These are phyloP conservation scores for Nidula microcarpa DNA, from an alignment of 768 basidiomycete genomes.

Conservation along the genomic window DNA sequence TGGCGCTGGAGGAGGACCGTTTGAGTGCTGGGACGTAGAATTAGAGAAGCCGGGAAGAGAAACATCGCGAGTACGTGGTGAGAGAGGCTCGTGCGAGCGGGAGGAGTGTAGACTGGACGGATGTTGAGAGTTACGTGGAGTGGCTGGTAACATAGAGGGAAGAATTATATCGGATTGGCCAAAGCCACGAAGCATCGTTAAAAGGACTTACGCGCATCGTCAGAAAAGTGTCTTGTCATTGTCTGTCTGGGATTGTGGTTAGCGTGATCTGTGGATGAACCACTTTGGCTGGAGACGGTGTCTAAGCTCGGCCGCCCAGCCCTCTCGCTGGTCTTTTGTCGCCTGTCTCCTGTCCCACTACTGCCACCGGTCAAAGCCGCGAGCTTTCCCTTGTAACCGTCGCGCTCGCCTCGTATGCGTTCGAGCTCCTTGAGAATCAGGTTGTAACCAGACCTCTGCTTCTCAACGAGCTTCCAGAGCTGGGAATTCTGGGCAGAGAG, in stretches of 20 bases:
- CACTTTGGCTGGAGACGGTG: constrained; percentile 12
- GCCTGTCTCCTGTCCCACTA: constrained; percentile 18
- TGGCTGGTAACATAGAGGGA: constrained; percentile 17
- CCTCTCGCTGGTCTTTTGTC: constrained; percentile 22
- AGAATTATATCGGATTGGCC: constrained; percentile 1
- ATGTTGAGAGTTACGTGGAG: constrained; percentile 20
- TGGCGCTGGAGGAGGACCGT: constrained; percentile 13
- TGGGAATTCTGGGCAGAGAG: constrained; percentile 83
- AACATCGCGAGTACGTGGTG: constrained; percentile 17
- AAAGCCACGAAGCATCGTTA: constrained; percentile 3
- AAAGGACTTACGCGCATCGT: constrained; percentile 31
- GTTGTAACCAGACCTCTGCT: constrained; percentile 79
- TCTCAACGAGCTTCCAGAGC: constrained; percentile 94
- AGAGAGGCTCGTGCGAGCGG: constrained; percentile 38
- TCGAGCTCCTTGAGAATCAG: constrained; percentile 84
- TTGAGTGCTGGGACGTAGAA: constrained; percentile 8
- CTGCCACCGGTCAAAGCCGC: constrained; percentile 18
- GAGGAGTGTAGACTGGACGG: constrained; percentile 29
- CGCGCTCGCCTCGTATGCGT: constrained; percentile 77
- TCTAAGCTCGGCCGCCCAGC: constrained; percentile 24
- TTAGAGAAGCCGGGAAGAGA: constrained; percentile 16
- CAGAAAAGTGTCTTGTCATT: constrained; percentile 29
- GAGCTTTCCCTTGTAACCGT: constrained; percentile 56
- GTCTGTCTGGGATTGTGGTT: constrained; percentile 13
- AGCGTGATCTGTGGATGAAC: constrained; percentile 5